A percentile compares a stretch with the other conserved stretches of the same genome.
Conservation (phyloP, 2,329 filamentous ascomycete genomes). For the Beauveria varroae region DNA sequence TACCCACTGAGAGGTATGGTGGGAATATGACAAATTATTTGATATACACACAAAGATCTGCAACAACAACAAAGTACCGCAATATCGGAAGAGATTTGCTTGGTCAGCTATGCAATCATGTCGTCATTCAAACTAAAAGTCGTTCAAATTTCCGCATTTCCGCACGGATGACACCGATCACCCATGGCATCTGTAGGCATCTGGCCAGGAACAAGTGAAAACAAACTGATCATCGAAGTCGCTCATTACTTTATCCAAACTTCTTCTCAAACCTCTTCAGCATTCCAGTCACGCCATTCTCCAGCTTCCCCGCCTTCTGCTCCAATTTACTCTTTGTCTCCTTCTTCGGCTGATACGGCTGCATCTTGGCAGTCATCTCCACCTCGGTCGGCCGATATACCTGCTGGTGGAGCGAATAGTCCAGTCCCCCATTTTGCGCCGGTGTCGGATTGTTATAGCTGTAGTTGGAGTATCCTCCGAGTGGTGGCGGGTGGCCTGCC, state of each 20-base stretch:
- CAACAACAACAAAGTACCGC: background rate
- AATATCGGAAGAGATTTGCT: background rate
- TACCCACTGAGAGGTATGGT: background rate
- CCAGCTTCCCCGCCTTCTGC: constrained; percentile 56
- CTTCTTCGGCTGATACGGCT: constrained; percentile 34
- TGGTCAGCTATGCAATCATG: background rate
- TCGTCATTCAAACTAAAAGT: background rate
- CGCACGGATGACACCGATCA: background rate
- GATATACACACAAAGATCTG: no score
- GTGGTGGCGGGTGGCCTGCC: constrained; percentile 34
- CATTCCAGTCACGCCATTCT: constrained; percentile 64
- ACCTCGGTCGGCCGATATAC: constrained; percentile 60
- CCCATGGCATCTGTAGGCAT: background rate
- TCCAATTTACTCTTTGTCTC: constrained; percentile 50
- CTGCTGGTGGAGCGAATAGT: constrained; percentile 60
- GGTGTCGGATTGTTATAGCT: constrained; percentile 28
- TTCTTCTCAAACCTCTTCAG: constrained; percentile 75
- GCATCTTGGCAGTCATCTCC: constrained; percentile 35
- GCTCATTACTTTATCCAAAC: constrained; percentile 38
- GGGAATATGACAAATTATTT: no score
- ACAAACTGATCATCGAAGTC: background rate
- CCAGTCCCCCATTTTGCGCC: constrained; percentile 20
- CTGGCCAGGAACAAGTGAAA: background rate
- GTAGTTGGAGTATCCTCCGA: constrained; percentile 51
- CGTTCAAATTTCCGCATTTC: background rate